Evolutionary conservation across 768 basidiomycete species (phyloP), one percentile per base, ranked within the genome.

Genomic region (Mycena vitilis): DNA sequence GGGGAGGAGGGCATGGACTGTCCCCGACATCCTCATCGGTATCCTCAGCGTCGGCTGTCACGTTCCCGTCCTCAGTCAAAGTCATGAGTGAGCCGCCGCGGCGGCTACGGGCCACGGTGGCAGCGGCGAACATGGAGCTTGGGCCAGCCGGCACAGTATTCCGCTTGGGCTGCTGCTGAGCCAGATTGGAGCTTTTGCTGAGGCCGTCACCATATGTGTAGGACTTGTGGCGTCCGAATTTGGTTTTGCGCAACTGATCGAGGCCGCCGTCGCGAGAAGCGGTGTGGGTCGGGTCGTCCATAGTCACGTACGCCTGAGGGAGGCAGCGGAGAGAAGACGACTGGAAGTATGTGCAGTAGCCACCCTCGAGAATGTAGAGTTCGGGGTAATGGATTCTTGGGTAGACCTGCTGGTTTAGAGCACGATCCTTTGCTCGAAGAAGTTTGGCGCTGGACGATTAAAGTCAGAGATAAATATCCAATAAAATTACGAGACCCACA

Each of bases 381-480:
- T 99, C 98, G 0, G 98, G 98, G 76, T 95, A 99, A 79, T 94
- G 93, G 48, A 98, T 91, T 76, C 88, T 92, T 5, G 98, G 98
- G 78, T 99, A 99, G 22, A 89, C 79, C 66, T 93, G 91, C 70
- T 93, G 91, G 80, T 98, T 98, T 83, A 93, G 81, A 1, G 91
- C 87, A 54, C 98, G 91, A 76, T 99, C 98, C 77, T 89, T 92
- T 37, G 93, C 91, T 63, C 98, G 92, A 34, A 99, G 84, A 76
- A 96, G 92, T 79, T 97, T 98, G 25, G 98, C 98, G 75, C 96
- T 98, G 71, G 1, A 53, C 15, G 30, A 30, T 8, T 58, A 53
- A 52, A 40, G 42, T 56, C 51, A 63, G 34, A 23, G 34, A 63
- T 22, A 58, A 42, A 49, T 42, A 38, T 9, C 65, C 51, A 13